Percentiles rank a stretch among this genome's conserved stretches.
Evolutionary conservation across 768 basidiomycete genomes (phyloP).

Genomic region (Russula dissimulans): DNA sequence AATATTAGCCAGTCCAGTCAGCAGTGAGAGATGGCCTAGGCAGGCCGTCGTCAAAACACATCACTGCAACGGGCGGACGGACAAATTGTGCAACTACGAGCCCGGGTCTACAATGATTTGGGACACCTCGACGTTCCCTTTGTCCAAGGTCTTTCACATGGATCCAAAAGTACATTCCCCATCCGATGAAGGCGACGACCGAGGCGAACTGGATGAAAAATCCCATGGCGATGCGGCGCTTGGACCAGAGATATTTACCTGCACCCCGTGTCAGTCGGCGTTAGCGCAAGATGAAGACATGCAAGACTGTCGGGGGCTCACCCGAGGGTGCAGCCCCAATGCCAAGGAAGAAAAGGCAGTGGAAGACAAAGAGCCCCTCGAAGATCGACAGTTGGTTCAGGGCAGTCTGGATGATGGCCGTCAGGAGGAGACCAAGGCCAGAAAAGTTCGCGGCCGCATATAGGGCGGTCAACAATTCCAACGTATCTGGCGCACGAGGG

Average conservation of each 20-base stretch:
- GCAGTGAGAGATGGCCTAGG: not conserved
- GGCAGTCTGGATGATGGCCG: constrained; percentile 5
- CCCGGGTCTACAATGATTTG: not conserved
- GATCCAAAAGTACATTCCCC: constrained; percentile 9
- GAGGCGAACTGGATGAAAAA: not conserved
- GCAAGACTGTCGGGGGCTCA: not conserved
- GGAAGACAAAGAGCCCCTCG: constrained; percentile 8
- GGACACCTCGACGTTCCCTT: not conserved
- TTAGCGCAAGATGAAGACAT: not conserved
- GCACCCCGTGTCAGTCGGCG: not conserved
- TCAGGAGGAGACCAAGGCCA: constrained; percentile 12
- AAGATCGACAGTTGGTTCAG: not conserved
- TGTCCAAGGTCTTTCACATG: not conserved
- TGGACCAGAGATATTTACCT: constrained; percentile 15
- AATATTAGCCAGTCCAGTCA: not conserved
- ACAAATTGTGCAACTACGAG: not conserved
- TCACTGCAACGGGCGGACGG: not conserved
- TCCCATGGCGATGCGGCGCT: constrained; percentile 1
- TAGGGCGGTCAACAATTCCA: not conserved
- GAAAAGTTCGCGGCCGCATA: not conserved
- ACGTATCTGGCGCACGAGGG: constrained; percentile 2
- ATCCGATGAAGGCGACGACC: not conserved
- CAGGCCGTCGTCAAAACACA: not conserved
- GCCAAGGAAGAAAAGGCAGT: constrained; percentile 13
- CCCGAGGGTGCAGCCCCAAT: constrained; percentile 1